Base-by-base conservation (phyloP, 2,329 filamentous ascomycete species). In the Colletotrichum australisinense region DNA sequence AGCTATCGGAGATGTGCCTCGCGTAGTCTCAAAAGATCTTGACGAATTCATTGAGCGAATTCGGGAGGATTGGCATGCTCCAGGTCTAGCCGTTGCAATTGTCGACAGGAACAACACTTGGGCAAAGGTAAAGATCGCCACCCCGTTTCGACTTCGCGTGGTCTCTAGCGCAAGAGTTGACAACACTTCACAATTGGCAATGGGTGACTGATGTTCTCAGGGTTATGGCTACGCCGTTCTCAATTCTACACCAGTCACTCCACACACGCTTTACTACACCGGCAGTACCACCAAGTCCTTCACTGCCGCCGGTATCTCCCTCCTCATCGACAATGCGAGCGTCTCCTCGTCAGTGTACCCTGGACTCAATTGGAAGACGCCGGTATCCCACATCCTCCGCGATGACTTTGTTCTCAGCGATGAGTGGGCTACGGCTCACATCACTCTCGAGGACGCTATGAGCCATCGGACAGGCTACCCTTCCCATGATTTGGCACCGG, bases 251-350 rank as follows among this genome's bases (percentile, higher is more conserved):
- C 78, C 81, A 0, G 84, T 84, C 9, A 87, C 82, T 0, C 77
- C 85, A 1, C 80, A 86, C 35, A 90, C 88, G 0, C 81, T 91
- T 3, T 91, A 88, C 80, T 88, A 87, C 71, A 84, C 83, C 2
- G 90, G 85, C 2, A 90, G 88, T 55, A 90, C 85, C 1, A 89
- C 88, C 24, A 92, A 92, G 77, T 86, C 88, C 2, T 85, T 89
- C 59, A 87, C 86, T 0, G 84, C 86, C 1, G 88, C 88, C 1
- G 82, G 84, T 0, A 78, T 90, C 1, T 84, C 86, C 1, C 77
- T 89, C 2, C 84, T 91, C 8, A 81, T 89, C 6, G 83, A 84
- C n/a, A 81, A 86, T 8, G 24, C 66, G 11, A 60, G 32, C 8
- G 35, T 49, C 2, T 81, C 86, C 8, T 30, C 59, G 2, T 69